Conservation (phyloP, 1,284 basidiomycete species). For the Puccinia novopanici region DNA sequence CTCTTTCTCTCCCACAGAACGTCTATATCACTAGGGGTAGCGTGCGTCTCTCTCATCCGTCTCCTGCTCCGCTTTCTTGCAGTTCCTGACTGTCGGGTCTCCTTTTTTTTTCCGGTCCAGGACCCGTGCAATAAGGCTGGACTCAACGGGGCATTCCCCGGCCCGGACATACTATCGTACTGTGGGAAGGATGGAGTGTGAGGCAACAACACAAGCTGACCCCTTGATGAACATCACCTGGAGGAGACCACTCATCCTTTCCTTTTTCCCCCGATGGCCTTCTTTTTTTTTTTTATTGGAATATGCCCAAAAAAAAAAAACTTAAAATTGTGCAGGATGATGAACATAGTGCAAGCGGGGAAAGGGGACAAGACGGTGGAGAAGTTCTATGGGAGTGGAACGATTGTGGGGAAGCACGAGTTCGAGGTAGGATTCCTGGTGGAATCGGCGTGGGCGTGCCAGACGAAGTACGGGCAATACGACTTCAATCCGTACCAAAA, state of each 20-base stretch:
- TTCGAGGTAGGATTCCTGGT: slow-evolving; percentile 38
- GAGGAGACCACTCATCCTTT: no score
- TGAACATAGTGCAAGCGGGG: slow-evolving; percentile 48
- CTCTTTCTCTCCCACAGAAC: slow-evolving; percentile 15
- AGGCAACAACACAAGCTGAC: not conserved
- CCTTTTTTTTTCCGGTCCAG: slow-evolving; percentile 8
- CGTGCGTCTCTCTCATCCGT: slow-evolving; percentile 4
- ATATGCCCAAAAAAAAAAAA: no score
- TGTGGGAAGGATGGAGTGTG: slow-evolving; percentile 46
- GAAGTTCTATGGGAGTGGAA: slow-evolving; percentile 38
- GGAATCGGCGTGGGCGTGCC: slow-evolving; percentile 43
- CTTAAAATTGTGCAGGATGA: no score
- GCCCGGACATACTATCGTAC: slow-evolving; percentile 39
- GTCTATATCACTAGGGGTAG: slow-evolving; percentile 45
- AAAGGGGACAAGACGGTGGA: slow-evolving; percentile 11
- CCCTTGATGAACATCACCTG: not conserved
- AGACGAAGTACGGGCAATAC: slow-evolving; percentile 35
- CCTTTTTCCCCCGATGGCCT: not conserved
- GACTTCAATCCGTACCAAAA: slow-evolving; percentile 47
- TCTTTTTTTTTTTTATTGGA: not conserved
- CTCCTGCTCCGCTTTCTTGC: not conserved
- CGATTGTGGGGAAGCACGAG: slow-evolving; percentile 26
- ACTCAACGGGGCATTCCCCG: slow-evolving; percentile 36
- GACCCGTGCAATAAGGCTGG: slow-evolving; percentile 29
- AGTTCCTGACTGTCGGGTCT: slow-evolving; percentile 3